Evolutionary conservation across 495 filamentous ascomycete genomes (phyloP).

Genomic region (Chaetomium cochliodes): DNA sequence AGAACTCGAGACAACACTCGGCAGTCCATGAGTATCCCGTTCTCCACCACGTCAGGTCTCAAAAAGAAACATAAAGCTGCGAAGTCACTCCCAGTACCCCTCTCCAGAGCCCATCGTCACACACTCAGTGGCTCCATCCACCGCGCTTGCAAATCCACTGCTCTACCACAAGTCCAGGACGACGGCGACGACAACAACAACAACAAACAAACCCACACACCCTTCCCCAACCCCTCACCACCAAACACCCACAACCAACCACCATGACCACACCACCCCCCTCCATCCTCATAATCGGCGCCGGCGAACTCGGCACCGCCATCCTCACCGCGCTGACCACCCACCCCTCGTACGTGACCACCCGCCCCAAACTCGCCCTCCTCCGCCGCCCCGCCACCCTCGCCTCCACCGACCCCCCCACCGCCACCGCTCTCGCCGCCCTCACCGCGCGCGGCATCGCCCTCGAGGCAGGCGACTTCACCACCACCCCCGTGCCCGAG

Average conservation of each 20-base stretch:
- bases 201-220: not conserved
- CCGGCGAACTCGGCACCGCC: constrained; percentile 59
- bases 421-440: constrained; percentile 26
- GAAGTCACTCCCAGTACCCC: too few species aligned
- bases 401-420: constrained; percentile 34
- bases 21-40: too few species aligned
- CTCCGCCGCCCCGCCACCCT: constrained; percentile 51
- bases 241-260: not conserved
- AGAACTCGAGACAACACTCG: too few species aligned
- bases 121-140: too few species aligned
- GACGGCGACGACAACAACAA: too few species aligned
- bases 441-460: constrained; percentile 39
- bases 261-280: not conserved
- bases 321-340: constrained; percentile 50
- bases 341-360: constrained; percentile 37
- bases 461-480: constrained; percentile 51
- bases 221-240: not conserved
- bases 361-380: constrained; percentile 41
- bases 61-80: too few species aligned
- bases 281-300: constrained; percentile 58
- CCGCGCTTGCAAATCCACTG: too few species aligned
- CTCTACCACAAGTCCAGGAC: too few species aligned
- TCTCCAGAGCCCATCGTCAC: too few species aligned
- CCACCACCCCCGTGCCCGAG: constrained; percentile 32
- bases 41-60: too few species aligned